Conservation (phyloP, 352 stramenopile genomes). For the Phytophthora agathidicida region DNA sequence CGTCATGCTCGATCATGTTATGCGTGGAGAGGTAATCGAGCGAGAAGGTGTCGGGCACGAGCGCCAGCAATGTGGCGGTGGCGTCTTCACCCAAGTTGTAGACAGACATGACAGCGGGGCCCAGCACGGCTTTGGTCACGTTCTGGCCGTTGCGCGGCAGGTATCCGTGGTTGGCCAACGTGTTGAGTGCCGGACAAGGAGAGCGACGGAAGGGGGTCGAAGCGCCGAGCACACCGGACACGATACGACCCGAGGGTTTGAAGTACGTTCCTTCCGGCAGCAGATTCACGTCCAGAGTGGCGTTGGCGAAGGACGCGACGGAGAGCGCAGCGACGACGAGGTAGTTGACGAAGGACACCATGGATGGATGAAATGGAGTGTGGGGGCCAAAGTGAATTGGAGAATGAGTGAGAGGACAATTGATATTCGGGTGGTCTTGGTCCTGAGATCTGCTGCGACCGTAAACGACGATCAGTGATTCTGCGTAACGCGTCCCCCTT, state of each 20-base stretch:
- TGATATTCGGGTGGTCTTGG: conserved; percentile 4
- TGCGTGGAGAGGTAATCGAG: conserved; percentile 41
- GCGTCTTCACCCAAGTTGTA: conserved; percentile 35
- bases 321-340: conserved; percentile 2
- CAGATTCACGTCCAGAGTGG: conserved; percentile 26
- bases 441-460: neutral
- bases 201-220: conserved; percentile 37
- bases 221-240: conserved; percentile 35
- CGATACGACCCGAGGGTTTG: conserved; percentile 26
- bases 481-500: neutral
- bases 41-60: conserved; percentile 33
- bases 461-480: conserved; percentile 11
- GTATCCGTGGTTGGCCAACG: conserved; percentile 63
- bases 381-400: conserved; percentile 17
- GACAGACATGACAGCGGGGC: conserved; percentile 32
- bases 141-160: conserved; percentile 55
- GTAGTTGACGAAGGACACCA: conserved; percentile 36
- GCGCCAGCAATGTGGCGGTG: conserved; percentile 27
- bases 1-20: conserved; percentile 42
- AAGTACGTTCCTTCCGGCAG: conserved; percentile 43
- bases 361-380: neutral
- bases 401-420: conserved; percentile 28
- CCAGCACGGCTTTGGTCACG: conserved; percentile 36
- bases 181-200: conserved; percentile 61
- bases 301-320: conserved; percentile 8